Conservation (phyloP, 768 basidiomycete genomes). For the Lactarius evosmus region DNA sequence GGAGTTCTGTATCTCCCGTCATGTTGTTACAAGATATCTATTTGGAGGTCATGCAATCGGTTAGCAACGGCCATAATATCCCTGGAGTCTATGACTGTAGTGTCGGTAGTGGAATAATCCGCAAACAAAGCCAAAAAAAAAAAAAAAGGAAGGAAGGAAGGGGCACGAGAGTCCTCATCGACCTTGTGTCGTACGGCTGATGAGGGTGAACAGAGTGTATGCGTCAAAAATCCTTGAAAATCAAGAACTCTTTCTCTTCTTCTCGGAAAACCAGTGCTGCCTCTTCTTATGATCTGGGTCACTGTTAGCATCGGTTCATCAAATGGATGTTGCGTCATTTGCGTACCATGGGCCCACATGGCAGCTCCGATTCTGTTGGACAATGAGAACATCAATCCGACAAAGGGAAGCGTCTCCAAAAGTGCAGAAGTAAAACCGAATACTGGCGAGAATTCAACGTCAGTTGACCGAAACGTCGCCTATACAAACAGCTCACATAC, state of each 20-base stretch:
- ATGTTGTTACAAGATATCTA: neutral
- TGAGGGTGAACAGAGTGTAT: neutral
- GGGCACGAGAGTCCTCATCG: no score
- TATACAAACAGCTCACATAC: conserved; percentile 23
- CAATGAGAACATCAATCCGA: conserved; percentile 78
- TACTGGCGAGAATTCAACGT: conserved; percentile 38
- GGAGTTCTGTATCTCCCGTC: neutral
- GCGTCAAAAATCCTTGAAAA: no score
- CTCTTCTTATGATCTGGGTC: conserved; percentile 58
- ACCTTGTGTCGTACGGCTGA: neutral
- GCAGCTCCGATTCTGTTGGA: conserved; percentile 90
- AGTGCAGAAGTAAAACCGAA: conserved; percentile 86
- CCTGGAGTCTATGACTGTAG: neutral
- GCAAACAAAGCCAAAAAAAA: neutral
- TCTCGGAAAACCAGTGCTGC: conserved; percentile 47
- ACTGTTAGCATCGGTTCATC: neutral
- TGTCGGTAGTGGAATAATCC: no score
- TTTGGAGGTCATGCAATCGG: neutral
- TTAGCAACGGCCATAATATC: neutral
- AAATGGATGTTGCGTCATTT: neutral
- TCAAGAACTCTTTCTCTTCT: conserved; percentile 21
- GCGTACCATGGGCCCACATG: conserved; percentile 85
- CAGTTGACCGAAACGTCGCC: neutral
- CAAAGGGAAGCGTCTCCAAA: conserved; percentile 74
- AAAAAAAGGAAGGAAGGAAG: no score